These are phyloP conservation scores for Cercospora nicotianae DNA, from an alignment of 2,329 filamentous ascomycete genomes.

Conservation along the genomic window DNA sequence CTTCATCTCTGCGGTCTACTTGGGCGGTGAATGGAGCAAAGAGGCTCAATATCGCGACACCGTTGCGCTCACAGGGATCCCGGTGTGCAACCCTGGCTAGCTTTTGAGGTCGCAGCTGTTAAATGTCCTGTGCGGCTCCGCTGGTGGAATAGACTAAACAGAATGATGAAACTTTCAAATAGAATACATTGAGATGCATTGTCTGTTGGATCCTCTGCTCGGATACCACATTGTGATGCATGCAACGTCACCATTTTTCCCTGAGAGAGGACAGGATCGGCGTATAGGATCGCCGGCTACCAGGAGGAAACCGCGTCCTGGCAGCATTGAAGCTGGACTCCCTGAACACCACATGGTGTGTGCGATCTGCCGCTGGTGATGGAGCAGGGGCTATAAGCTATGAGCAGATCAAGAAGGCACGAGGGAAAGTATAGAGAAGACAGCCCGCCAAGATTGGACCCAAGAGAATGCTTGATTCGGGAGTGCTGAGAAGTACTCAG, in stretches of 20 bases:
- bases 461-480: not conserved
- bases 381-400: not conserved
- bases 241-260: not conserved
- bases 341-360: not conserved
- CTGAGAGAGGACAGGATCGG: not conserved
- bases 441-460: not conserved
- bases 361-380: not conserved
- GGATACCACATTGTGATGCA: not conserved
- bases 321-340: not conserved
- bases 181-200: not conserved
- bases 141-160: not conserved
- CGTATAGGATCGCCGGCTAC: not conserved
- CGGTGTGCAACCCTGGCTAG: not conserved
- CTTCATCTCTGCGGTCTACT: conserved; percentile 7
- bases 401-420: not conserved
- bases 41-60: not conserved
- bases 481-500: not conserved
- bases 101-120: not conserved
- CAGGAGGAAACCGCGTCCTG: not conserved
- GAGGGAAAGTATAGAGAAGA: not conserved
- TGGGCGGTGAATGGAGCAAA: not conserved
- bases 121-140: not conserved
- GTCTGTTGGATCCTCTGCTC: not conserved
- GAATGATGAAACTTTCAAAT: not conserved
- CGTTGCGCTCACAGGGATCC: not conserved